Evolutionary conservation across 163 green algal species (phyloP).

Genomic region (Scenedesmus sp.): DNA sequence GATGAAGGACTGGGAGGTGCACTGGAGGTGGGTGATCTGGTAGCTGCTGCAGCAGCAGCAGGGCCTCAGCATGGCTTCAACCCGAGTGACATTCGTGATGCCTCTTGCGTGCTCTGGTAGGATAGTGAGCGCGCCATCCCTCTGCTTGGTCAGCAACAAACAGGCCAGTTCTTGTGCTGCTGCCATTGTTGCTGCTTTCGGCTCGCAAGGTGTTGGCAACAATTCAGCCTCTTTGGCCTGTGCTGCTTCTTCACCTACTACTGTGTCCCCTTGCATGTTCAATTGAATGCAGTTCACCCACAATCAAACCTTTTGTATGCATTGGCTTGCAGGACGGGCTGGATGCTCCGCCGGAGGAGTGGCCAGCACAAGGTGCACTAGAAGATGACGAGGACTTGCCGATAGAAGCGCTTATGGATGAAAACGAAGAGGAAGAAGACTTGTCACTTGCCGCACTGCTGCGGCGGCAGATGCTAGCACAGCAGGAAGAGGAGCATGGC

Average conservation of each 20-base stretch:
- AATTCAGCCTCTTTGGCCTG: not conserved
- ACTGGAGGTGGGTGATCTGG: constrained; percentile 50
- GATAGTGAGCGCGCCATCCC: not conserved
- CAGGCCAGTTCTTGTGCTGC: not conserved
- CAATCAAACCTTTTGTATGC: not conserved
- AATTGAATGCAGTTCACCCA: too few relatives aligned
- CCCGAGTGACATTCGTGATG: too few relatives aligned
- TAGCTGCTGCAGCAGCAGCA: not conserved
- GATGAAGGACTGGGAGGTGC: constrained; percentile 48
- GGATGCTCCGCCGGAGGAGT: constrained; percentile 77
- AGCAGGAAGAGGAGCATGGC: constrained; percentile 5
- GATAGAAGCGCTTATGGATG: constrained; percentile 35
- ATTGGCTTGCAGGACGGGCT: constrained; percentile 73
- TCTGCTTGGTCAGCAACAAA: not conserved
- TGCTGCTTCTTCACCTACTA: too few relatives aligned
- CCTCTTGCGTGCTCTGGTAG: not conserved
- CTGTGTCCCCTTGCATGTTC: too few relatives aligned
- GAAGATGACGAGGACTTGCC: constrained; percentile 47
- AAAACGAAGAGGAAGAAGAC: constrained; percentile 55
- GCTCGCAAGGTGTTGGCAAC: too few relatives aligned
- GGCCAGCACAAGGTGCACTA: constrained; percentile 32
- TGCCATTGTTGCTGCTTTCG: not conserved
- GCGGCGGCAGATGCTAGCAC: constrained; percentile 28
- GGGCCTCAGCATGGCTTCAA: not conserved
- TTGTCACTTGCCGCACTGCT: constrained; percentile 64